These are phyloP conservation scores for Mycena epipterygia DNA, from an alignment of 768 basidiomycete species.

Conservation along the genomic window DNA sequence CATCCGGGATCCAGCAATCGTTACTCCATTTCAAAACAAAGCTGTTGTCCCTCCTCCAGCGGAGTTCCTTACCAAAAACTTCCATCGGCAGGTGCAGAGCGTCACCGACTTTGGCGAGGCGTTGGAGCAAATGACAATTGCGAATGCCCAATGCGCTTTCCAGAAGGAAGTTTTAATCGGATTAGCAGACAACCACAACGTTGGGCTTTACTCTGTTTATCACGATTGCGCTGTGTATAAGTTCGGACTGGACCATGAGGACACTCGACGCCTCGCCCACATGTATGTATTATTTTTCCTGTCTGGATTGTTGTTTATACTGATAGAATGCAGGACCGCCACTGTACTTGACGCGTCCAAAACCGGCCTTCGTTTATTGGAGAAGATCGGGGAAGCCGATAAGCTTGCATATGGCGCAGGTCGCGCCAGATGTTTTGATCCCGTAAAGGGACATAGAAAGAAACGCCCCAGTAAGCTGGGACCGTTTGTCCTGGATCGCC, in stretches of 20 bases:
- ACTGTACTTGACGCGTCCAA: conserved; percentile 65
- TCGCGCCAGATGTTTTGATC: conserved; percentile 14
- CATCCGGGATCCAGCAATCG: conserved; percentile 19
- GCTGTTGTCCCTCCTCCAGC: conserved; percentile 8
- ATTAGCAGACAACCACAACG: conserved; percentile 49
- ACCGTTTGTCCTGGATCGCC: conserved; percentile 17
- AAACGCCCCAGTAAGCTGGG: not conserved
- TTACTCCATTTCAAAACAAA: conserved; percentile 7
- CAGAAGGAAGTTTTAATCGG: conserved; percentile 53
- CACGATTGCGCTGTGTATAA: conserved; percentile 59
- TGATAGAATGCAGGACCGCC: conserved; percentile 54
- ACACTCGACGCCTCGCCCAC: conserved; percentile 54
- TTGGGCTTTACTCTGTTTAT: conserved; percentile 59
- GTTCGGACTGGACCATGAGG: conserved; percentile 50
- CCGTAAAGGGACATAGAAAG: not conserved
- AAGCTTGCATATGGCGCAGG: conserved; percentile 37
- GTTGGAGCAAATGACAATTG: not conserved
- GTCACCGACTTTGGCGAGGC: conserved; percentile 17
- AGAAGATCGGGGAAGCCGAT: conserved; percentile 46
- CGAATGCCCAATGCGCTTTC: conserved; percentile 9
- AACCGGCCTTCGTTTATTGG: conserved; percentile 58
- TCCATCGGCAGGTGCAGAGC: conserved; percentile 20
- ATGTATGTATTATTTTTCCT: conserved; percentile 52
- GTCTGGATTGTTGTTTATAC: not conserved
- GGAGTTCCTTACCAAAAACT: conserved; percentile 9